A percentile compares a stretch with the other conserved stretches of the same genome.
Conservation (phyloP, 2,329 filamentous ascomycete genomes). For the Monosporascus sp. region DNA sequence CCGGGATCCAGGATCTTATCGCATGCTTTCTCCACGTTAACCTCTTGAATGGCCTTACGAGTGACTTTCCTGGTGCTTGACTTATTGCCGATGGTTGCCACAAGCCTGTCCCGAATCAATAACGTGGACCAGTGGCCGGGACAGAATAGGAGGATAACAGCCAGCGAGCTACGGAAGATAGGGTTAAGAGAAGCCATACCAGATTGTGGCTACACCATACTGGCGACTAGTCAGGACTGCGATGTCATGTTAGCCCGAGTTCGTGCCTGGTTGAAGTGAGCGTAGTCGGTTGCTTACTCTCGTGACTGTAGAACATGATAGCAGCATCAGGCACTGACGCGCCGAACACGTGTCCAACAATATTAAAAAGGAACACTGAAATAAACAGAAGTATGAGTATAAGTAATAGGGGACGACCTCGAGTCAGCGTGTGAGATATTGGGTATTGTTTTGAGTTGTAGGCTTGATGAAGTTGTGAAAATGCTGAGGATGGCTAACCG, state of each 20-base stretch:
- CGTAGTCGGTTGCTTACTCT: conserved; percentile 55
- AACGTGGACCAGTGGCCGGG: not conserved
- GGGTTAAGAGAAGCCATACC: conserved; percentile 49
- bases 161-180: not conserved
- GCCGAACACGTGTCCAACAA: not conserved
- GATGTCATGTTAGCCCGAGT: conserved; percentile 17
- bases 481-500: not conserved
- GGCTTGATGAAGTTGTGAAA: not conserved
- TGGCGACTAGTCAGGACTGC: conserved; percentile 75
- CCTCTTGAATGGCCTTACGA: conserved; percentile 80
- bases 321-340: not conserved
- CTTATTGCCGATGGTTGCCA: conserved; percentile 78
- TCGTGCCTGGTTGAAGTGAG: not conserved
- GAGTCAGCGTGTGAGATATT: not conserved
- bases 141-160: not conserved
- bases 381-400: too few species aligned
- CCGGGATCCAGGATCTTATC: conserved; percentile 76
- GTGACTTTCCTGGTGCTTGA: conserved; percentile 68
- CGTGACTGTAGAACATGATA: conserved; percentile 91
- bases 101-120: conserved; percentile 56
- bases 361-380: too few species aligned
- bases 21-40: conserved; percentile 82
- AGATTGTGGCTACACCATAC: conserved; percentile 91
- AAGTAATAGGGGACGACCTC: not conserved
- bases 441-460: not conserved